Conservation (phyloP, 2,329 filamentous ascomycete genomes). For the Cucurbitaria berberidis region DNA sequence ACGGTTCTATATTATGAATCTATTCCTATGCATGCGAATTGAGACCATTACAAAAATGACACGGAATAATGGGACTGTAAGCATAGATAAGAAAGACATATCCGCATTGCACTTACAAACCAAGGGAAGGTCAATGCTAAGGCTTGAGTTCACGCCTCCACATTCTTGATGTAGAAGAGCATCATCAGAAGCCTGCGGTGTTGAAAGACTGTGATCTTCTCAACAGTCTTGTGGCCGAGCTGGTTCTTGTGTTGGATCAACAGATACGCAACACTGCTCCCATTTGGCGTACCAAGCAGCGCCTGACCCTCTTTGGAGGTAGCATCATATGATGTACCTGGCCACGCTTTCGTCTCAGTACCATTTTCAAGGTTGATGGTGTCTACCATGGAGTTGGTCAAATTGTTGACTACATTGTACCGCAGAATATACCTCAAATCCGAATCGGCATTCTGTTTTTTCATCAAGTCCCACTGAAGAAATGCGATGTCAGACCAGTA, state of each 20-base stretch:
- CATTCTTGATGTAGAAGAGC: no score
- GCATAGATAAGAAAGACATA: no score
- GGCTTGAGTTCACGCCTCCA: no score
- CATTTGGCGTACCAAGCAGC: slow-evolving; percentile 16
- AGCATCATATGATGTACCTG: slow-evolving; percentile 4
- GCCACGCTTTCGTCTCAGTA: neutral
- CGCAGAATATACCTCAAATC: slow-evolving; percentile 8
- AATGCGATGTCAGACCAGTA: slow-evolving; percentile 21
- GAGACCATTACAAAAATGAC: no score
- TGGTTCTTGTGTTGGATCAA: slow-evolving; percentile 7
- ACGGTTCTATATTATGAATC: no score
- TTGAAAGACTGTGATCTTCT: slow-evolving; percentile 11
- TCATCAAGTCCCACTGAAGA: slow-evolving; percentile 7
- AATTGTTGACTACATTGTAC: slow-evolving; percentile 3
- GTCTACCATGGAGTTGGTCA: neutral
- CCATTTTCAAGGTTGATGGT: neutral
- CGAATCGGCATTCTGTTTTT: neutral
- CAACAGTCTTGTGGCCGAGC: neutral
- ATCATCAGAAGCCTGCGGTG: no score
- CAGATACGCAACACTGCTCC: slow-evolving; percentile 5
- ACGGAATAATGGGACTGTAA: no score
- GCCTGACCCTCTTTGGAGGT: slow-evolving; percentile 16
- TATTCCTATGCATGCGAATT: no score
- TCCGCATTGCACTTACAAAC: no score
- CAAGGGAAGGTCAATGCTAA: no score